Evolutionary conservation across 305 asterid species (phyloP), one percentile per base, ranked within the genome.

Genomic region (Nicotiana rustica): DNA sequence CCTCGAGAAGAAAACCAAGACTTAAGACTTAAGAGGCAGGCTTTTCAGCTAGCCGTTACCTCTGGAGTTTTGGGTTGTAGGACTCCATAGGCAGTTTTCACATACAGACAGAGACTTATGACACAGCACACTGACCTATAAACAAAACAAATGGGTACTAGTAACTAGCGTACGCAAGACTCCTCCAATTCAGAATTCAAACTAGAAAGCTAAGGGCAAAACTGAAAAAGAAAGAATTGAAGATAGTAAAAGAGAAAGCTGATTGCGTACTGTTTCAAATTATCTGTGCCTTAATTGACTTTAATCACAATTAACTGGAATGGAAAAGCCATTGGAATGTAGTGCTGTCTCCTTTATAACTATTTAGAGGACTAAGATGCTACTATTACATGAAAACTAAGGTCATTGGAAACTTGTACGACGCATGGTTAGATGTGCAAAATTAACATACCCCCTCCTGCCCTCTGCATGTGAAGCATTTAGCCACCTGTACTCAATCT

Each of bases 391-490:
- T 44, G 35, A 47, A 64, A 64, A 21, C 4, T 14, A 1, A 25
- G 25, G 69, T 10, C 78, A 13, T 70, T 70, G 59, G 78, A 70
- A 70, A 41, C 14, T 44, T 44, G 78, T 47, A 44, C 59, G 6
- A 12, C 2, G 36, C 19, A 41, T 10, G 36, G 60, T 44, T 19
- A 44, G 14, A 71, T 47, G 38, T 44, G 38, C 36, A 44, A 71
- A 70, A 3, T 10, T 41, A 69, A 18, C 36, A 70, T 71, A 19
- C 19, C 59, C 49, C 79, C 15, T 47, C 21, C 61, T 78, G 71
- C 33, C 82, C 82, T 78, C 71, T 13, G 41, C 82, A 60, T 60
- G 82, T 78, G 71, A 60, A 60, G 60, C 71, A 61, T 36, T 78
- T 36, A 78, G 56, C 36, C 57, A 60, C 25, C 38, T 78, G 82